Conservation (phyloP, 352 stramenopile genomes). For the Detonula confervacea region DNA sequence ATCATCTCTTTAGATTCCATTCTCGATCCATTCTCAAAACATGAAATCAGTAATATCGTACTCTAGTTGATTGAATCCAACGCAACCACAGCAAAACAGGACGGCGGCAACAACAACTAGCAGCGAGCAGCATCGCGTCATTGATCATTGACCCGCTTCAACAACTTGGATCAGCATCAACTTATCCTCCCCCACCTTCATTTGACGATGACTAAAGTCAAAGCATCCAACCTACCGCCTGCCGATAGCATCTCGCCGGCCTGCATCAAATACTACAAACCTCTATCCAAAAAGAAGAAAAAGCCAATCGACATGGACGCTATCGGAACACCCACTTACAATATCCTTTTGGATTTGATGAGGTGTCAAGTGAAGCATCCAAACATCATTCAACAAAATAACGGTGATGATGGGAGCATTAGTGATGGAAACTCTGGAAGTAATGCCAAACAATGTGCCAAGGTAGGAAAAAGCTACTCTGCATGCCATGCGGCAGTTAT, state of each 20-base stretch:
- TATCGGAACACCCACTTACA: constrained; percentile 29
- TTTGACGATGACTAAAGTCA: constrained; percentile 19
- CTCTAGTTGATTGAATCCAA: too few relatives aligned
- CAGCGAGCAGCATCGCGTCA: too few relatives aligned
- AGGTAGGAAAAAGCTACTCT: constrained; percentile 41
- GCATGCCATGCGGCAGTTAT: constrained; percentile 46
- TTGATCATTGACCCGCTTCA: too few relatives aligned
- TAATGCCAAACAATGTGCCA: constrained; percentile 13
- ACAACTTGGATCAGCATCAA: too few relatives aligned
- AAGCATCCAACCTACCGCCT: constrained; percentile 1
- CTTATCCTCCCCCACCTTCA: too few relatives aligned
- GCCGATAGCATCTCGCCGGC: constrained; percentile 4
- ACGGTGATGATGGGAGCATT: neutral
- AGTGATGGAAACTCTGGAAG: too few relatives aligned
- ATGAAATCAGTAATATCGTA: too few relatives aligned
- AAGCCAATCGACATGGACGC: constrained; percentile 39
- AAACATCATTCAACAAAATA: constrained; percentile 13
- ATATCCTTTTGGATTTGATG: constrained; percentile 36
- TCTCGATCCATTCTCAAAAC: too few relatives aligned
- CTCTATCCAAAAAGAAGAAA: constrained; percentile 24
- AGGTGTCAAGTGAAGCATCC: constrained; percentile 41
- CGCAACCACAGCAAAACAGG: too few relatives aligned
- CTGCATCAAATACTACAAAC: constrained; percentile 32
- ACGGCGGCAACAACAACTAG: too few relatives aligned
- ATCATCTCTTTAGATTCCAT: too few relatives aligned